Conservation (phyloP, 2,329 filamentous ascomycete genomes). For the Paraphoma chrysanthemicola region DNA sequence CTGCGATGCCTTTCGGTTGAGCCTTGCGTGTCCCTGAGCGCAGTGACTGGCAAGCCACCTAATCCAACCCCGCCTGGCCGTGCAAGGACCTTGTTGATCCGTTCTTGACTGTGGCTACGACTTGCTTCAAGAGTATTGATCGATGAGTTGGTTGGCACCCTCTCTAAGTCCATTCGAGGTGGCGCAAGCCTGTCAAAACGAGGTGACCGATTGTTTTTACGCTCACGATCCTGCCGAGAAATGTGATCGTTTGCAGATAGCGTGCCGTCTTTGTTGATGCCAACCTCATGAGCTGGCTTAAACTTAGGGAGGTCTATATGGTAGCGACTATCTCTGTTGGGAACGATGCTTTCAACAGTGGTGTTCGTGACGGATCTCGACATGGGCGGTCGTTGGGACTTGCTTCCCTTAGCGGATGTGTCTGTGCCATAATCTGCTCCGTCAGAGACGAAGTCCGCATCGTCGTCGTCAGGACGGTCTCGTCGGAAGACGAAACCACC, state of each 20-base stretch:
- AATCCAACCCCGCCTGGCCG: constrained; percentile 37
- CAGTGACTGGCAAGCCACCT: constrained; percentile 38
- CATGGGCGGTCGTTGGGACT: constrained; percentile 30
- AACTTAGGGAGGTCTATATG: constrained; percentile 47
- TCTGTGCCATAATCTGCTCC: constrained; percentile 48
- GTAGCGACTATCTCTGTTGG: constrained; percentile 33
- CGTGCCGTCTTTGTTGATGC: constrained; percentile 35
- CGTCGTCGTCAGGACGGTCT: constrained; percentile 56
- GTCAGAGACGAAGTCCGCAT: constrained; percentile 54
- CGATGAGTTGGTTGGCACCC: constrained; percentile 32
- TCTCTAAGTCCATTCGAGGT: constrained; percentile 57
- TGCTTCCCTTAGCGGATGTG: constrained; percentile 14
- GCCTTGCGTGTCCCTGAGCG: constrained; percentile 27
- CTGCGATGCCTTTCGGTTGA: constrained; percentile 23
- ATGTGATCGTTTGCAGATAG: constrained; percentile 43
- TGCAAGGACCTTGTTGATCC: constrained; percentile 41
- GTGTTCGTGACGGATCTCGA: constrained; percentile 39
- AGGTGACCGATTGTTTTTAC: constrained; percentile 47
- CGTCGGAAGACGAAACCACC: constrained; percentile 67
- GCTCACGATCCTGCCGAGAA: constrained; percentile 49
- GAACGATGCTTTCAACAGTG: constrained; percentile 27
- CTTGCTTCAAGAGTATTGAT: constrained; percentile 28
- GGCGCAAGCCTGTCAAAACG: constrained; percentile 56
- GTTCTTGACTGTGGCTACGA: constrained; percentile 29
- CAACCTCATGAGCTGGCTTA: constrained; percentile 34